Base-by-base conservation (phyloP, 441 rosid genomes). In the Dalechampia spathulata region DNA sequence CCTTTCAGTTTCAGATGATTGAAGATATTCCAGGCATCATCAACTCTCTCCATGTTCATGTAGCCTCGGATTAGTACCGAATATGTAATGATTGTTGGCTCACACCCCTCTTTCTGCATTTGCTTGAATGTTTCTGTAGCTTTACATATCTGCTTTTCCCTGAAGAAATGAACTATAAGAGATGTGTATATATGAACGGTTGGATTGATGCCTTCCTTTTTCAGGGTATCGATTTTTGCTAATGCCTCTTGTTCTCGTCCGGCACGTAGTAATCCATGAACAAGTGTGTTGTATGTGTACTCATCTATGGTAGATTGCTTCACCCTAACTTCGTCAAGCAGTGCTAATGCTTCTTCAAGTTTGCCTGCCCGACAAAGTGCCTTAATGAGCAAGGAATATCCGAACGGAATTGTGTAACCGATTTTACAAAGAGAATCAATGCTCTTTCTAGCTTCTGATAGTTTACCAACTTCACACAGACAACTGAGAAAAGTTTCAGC, bases 101-200 rank as follows among this genome's bases (percentile, higher is more conserved):
- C 60, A 20, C 86, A 82, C 36, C 78, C 80, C 49, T 78, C 85
- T 2, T 44, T 62, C 52, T 67, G 68, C 92, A 90, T 85, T 62
- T 60, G 52, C 43, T 71, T 61, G 9, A 66, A 81, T 37, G 52
- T 78, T 59, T 74, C 86, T 62, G 64, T 5, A 7, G 78, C 90
- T 41, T 72, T 80, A 7, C 65, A 78, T 0, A 64, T 57, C 65
- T 82, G 82, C 63, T 77, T 85, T 70, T 76, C 88, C 68, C 70
- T 87, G 53, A 85, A 77, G 75, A 72, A 85, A 58, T 85, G 79
- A 36, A 74, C 81, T 14, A 82, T 75, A 10, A 87, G 67, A 52
- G 96, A 82, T 22, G 98, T 87, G 21, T 87, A 85, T 30, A 80
- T 85, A 57, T 85, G 94, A 36, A 76, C 82, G 0, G 77, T 72